phyloP scores from a whole-genome alignment of 2,329 filamentous ascomycete genomes.

The Beauveria australis region DNA sequence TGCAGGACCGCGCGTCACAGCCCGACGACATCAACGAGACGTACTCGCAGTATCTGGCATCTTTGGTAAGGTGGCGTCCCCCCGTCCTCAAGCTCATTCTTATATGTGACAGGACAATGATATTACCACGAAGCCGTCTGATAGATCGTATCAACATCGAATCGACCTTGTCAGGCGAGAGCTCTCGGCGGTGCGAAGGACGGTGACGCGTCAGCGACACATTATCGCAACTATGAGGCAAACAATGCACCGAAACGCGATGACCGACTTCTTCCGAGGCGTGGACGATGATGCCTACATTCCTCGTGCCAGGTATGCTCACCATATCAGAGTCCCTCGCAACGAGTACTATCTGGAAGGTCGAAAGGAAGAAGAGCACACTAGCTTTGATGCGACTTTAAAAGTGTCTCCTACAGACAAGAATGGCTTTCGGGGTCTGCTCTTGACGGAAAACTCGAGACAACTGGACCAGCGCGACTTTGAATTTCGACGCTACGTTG shows the following conservation, averaged over 20 bases:
- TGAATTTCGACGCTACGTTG: conserved; percentile 23
- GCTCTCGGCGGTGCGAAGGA: conserved; percentile 28
- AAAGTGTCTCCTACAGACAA: conserved; percentile 29
- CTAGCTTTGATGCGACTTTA: conserved; percentile 20
- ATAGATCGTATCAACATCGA: conserved; percentile 32
- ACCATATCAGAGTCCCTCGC: background rate
- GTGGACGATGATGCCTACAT: conserved; percentile 10
- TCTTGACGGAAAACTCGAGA: conserved; percentile 30
- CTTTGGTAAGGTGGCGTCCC: conserved; percentile 24
- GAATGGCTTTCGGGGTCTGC: conserved; percentile 29
- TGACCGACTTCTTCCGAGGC: conserved; percentile 13
- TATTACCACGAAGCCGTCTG: conserved; percentile 31
- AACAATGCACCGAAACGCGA: conserved; percentile 15
- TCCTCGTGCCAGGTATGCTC: background rate
- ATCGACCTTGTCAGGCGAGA: conserved; percentile 35
- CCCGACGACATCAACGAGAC: conserved; percentile 31
- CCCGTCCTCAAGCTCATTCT: conserved; percentile 1
- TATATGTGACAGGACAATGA: conserved; percentile 27
- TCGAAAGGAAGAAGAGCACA: conserved; percentile 13
- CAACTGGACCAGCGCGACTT: conserved; percentile 30
- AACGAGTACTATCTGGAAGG: conserved; percentile 15
- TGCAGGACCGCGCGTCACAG: conserved; percentile 30
- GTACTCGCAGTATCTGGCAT: conserved; percentile 34
- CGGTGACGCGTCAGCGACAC: conserved; percentile 24
- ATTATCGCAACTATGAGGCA: conserved; percentile 22